Evolutionary conservation across 2,329 filamentous ascomycete genomes (phyloP), one percentile per base, ranked within the genome.

Genomic region (Stagonosporopsis chrysanthemi): DNA sequence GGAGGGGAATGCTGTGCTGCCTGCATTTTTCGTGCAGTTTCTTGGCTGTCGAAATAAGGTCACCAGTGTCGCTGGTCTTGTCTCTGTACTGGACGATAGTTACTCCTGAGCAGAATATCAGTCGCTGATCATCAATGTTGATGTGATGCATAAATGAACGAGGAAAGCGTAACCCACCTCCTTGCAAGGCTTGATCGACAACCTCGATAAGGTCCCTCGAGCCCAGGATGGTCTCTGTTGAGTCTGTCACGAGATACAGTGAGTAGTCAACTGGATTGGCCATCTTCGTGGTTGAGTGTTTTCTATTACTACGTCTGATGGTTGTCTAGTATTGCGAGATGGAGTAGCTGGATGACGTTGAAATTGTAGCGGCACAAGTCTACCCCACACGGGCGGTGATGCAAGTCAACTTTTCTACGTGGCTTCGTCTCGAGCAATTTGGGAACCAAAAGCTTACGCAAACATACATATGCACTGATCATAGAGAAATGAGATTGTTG

Each of bases 241-340:
- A 95, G 82, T 97, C 93, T 5, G 93, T 97, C 66, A 97, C 93
- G 56, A 97, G 84, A 75, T 97, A 97, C 36, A 97, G 81, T 45
- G 89, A 88, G 75, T 96, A 93, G 77, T 96, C 87, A 43, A 89
- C 81, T 19, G 68, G 61, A 58, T 63, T 65, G 28, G 78, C 70
- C 72, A 76, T 78, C 61, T 57, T 80, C 52, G 68, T 54, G 71
- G 77, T 79, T 58, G 48, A 56, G 3, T 19, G 40, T 15, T 9
- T 17, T 22, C 29, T 35, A 22, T 17, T 3, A 17, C 28, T 15
- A 12, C 29, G 9, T 15, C 11, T 31, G 31, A 40, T 31, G 14
- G 11, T 36, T 48, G 33, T 31, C 24, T 52, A 11, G 14, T 12
- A 22, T n/a, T 26, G 5, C 12, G 22, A 24, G 33, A 14, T 40